Conservation (phyloP, 148 eudicot species). For the Bassia scoparia region DNA sequence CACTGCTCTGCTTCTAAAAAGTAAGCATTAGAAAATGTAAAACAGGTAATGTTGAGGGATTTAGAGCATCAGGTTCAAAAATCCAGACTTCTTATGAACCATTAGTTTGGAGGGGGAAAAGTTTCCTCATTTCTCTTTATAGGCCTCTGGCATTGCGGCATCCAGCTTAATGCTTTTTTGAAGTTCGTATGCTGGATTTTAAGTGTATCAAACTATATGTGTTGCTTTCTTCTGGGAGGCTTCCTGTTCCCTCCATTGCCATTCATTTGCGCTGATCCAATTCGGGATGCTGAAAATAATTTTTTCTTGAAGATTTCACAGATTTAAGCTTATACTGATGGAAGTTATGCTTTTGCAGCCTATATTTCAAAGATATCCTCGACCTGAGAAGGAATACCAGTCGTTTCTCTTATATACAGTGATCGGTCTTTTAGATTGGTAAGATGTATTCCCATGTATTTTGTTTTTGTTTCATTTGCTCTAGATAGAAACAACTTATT, state of each 20-base stretch:
- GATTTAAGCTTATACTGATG: slow-evolving; percentile 14
- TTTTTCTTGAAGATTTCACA: background rate
- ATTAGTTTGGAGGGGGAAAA: background rate
- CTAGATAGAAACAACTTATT: background rate
- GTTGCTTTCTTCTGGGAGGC: background rate
- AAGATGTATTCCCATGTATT: slow-evolving; percentile 26
- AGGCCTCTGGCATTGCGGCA: no score
- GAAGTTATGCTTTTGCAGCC: slow-evolving; percentile 47
- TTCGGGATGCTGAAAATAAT: background rate
- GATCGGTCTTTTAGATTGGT: slow-evolving; percentile 93
- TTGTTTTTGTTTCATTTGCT: background rate
- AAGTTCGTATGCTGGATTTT: background rate
- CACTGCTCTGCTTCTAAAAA: no score
- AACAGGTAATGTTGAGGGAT: background rate
- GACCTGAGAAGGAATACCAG: slow-evolving; percentile 98
- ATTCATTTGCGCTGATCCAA: background rate
- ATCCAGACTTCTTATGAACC: background rate
- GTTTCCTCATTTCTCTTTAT: background rate
- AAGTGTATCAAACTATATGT: background rate
- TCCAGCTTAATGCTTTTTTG: no score
- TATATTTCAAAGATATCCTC: slow-evolving; percentile 89
- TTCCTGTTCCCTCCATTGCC: background rate
- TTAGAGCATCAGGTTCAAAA: background rate
- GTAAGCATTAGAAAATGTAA: no score
- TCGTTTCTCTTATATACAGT: slow-evolving; percentile 83